phyloP scores from a whole-genome alignment of 2,329 filamentous ascomycete genomes.

The Beauveria asiatica region DNA sequence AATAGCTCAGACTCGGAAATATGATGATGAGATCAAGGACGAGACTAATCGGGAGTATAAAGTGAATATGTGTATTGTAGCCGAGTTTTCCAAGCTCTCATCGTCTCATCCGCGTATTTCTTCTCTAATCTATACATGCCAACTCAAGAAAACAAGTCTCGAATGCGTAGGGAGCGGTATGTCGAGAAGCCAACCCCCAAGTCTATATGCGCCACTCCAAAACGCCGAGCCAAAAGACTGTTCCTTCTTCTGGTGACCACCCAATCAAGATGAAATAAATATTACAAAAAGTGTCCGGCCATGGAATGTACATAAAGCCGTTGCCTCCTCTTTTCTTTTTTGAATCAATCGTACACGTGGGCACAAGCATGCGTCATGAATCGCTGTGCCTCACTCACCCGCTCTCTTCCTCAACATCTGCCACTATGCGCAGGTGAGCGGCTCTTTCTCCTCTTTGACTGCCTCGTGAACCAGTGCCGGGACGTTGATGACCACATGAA shows the following conservation, averaged over 20 bases:
- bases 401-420: neutral
- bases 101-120: neutral
- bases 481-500: neutral
- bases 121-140: neutral
- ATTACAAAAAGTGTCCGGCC: neutral
- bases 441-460: neutral
- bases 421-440: neutral
- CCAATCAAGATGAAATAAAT: neutral
- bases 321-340: neutral
- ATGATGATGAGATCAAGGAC: neutral
- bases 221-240: constrained; percentile 1
- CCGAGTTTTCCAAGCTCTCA: neutral
- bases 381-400: neutral
- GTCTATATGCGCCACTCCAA: constrained; percentile 8
- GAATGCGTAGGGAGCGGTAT: constrained; percentile 3
- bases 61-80: neutral
- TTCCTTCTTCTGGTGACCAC: neutral
- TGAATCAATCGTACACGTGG: constrained; percentile 2
- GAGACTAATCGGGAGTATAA: neutral
- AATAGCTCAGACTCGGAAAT: neutral
- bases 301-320: constrained; percentile 5
- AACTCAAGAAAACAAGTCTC: constrained; percentile 5
- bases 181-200: neutral
- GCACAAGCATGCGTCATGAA: neutral
- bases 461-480: neutral